Evolutionary conservation across 2,329 filamentous ascomycete species (phyloP).

Genomic region (Clonostachys solani): DNA sequence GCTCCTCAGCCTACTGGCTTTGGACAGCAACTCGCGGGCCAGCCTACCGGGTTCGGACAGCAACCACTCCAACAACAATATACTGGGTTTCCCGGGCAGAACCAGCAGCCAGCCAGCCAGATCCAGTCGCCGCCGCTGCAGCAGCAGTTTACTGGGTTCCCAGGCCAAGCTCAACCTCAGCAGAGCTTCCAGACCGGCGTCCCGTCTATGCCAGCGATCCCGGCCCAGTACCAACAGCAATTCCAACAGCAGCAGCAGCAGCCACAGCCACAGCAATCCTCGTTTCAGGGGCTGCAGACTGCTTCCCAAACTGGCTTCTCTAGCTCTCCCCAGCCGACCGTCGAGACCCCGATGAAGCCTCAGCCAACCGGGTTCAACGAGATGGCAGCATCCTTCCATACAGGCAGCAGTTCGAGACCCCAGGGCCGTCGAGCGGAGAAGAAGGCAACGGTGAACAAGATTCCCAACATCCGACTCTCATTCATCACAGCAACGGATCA

Average conservation of each 20-base stretch:
- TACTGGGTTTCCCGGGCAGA: constrained; percentile 54
- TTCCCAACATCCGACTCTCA: constrained; percentile 89
- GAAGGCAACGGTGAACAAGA: constrained; percentile 62
- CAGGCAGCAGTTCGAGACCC: constrained; percentile 37
- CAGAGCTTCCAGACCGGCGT: constrained; percentile 57
- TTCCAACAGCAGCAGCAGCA: constrained; percentile 35
- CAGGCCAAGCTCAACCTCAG: constrained; percentile 45
- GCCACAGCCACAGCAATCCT: constrained; percentile 25
- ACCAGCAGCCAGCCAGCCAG: constrained; percentile 14
- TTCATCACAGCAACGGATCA: constrained; percentile 96
- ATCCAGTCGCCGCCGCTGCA: constrained; percentile 54
- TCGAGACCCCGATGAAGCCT: constrained; percentile 56
- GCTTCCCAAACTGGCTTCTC: constrained; percentile 38
- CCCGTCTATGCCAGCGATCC: constrained; percentile 56
- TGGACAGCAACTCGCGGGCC: constrained; percentile 43
- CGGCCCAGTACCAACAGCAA: constrained; percentile 53
- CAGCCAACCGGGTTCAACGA: constrained; percentile 62
- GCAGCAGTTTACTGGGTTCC: constrained; percentile 66
- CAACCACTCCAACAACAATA: constrained; percentile 63
- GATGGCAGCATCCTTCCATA: constrained; percentile 64
- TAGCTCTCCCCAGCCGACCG: constrained; percentile 42
- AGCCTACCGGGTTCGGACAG: constrained; percentile 40
- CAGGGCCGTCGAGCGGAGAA: constrained; percentile 38
- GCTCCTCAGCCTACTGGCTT: constrained; percentile 58
- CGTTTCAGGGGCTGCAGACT: constrained; percentile 27